Evolutionary conservation across 768 basidiomycete genomes (phyloP).

Genomic region (Gloeopeniophorella convolvens): DNA sequence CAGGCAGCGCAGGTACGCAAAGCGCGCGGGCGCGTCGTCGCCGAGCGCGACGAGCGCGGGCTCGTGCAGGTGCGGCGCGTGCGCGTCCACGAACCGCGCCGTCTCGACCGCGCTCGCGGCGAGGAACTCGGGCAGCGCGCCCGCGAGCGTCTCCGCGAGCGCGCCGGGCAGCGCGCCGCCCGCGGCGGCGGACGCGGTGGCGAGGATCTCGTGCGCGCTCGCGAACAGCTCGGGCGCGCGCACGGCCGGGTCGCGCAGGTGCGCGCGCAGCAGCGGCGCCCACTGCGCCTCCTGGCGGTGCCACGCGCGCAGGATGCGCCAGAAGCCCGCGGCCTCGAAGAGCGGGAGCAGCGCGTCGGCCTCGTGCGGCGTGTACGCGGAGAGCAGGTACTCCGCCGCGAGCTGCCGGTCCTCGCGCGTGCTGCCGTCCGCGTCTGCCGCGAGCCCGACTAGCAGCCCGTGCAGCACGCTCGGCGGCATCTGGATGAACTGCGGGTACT

Average conservation of each 20-base stretch:
- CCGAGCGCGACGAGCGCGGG: conserved; percentile 49
- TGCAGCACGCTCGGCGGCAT: conserved; percentile 65
- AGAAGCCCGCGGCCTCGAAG: conserved; percentile 84
- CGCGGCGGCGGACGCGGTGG: conserved; percentile 38
- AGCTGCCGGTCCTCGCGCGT: conserved; percentile 93
- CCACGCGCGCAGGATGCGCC: conserved; percentile 79
- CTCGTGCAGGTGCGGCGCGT: conserved; percentile 60
- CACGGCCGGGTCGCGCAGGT: conserved; percentile 66
- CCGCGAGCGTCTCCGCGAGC: conserved; percentile 45
- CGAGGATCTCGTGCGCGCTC: conserved; percentile 58
- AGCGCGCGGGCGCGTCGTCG: conserved; percentile 46
- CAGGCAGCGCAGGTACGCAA: conserved; percentile 72
- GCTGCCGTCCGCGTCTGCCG: conserved; percentile 63
- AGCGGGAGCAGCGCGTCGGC: conserved; percentile 55
- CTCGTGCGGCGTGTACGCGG: conserved; percentile 82
- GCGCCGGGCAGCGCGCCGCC: conserved; percentile 50
- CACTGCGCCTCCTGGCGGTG: conserved; percentile 72
- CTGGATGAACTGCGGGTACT: conserved; percentile 76
- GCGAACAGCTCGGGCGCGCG: conserved; percentile 54
- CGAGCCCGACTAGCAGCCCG: conserved; percentile 69
- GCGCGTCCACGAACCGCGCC: conserved; percentile 64
- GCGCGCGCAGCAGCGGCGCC: conserved; percentile 66
- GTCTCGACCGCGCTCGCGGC: conserved; percentile 55
- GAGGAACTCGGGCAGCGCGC: conserved; percentile 61
- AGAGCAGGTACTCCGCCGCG: conserved; percentile 89